Percentiles rank a stretch among this genome's conserved stretches.
Conservation (phyloP, 257 asterid genomes). For the Solanum lignicaule region DNA sequence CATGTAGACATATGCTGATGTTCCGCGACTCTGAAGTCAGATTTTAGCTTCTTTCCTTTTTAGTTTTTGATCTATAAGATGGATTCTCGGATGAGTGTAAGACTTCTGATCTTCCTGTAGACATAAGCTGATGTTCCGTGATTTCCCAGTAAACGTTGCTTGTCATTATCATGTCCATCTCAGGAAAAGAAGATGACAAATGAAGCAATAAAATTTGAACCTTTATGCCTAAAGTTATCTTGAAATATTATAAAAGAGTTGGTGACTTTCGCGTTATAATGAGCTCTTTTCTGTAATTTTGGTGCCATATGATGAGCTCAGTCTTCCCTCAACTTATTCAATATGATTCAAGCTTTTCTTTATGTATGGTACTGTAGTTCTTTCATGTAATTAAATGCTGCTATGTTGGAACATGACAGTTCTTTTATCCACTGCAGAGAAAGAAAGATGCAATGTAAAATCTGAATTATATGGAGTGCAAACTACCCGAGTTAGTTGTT, state of each 20-base stretch:
- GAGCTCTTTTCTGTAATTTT: background rate
- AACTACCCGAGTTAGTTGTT: slow-evolving; percentile 2
- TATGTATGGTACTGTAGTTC: background rate
- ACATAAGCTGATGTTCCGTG: background rate
- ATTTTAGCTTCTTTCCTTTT: background rate
- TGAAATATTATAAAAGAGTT: background rate
- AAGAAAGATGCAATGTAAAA: background rate
- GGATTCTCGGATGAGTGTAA: background rate
- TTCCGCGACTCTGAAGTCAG: background rate
- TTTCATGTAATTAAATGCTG: background rate
- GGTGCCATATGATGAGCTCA: background rate
- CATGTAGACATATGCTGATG: background rate
- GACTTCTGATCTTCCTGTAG: background rate
- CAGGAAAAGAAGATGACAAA: background rate
- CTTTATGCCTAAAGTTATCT: background rate
- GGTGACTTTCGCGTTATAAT: background rate
- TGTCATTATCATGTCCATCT: background rate
- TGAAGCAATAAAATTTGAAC: background rate
- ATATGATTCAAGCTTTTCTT: background rate
- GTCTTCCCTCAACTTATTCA: background rate
- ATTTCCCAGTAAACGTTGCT: background rate
- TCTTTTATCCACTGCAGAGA: background rate
- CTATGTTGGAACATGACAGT: background rate
- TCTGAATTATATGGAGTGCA: slow-evolving; percentile 2
- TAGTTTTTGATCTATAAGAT: background rate